Evolutionary conservation across 1,284 basidiomycete species (phyloP).

Genomic region (Xerocomus nothofagi): DNA sequence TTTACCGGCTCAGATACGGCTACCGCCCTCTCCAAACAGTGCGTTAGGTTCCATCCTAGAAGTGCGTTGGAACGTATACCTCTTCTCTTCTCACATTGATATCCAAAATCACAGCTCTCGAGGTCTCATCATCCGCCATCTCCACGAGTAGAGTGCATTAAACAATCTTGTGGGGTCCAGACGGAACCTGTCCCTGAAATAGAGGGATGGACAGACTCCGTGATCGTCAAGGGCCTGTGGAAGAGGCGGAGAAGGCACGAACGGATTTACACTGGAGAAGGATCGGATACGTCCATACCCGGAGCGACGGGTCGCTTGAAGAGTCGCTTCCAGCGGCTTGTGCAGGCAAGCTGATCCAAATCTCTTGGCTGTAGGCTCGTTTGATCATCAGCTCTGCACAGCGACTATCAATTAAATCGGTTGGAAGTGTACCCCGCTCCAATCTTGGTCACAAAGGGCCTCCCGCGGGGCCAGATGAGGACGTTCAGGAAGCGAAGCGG

Average conservation of each 20-base stretch:
- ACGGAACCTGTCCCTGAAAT: not conserved
- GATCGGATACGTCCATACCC: constrained; percentile 3
- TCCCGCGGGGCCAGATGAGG: not conserved
- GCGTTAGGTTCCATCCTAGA: constrained; percentile 24
- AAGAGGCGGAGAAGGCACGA: constrained; percentile 8
- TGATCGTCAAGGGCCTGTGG: constrained; percentile 16
- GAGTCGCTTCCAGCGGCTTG: constrained; percentile 17
- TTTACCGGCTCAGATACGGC: constrained; percentile 25
- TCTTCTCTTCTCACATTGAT: not conserved
- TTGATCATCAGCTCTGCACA: constrained; percentile 8
- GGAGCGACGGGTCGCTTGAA: constrained; percentile 7
- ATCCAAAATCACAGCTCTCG: constrained; percentile 17
- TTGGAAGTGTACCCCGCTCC: not conserved
- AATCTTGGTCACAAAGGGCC: not conserved
- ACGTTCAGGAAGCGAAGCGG: not conserved
- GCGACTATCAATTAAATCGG: constrained; percentile 10
- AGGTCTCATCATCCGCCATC: constrained; percentile 8
- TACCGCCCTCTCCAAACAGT: constrained; percentile 26
- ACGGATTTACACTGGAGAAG: not conserved
- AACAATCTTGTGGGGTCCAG: constrained; percentile 10
- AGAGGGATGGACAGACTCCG: not conserved
- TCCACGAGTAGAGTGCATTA: not conserved
- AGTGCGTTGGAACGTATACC: constrained; percentile 5
- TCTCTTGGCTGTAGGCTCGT: not conserved
- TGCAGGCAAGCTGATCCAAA: constrained; percentile 15